Evolutionary conservation across 2,329 filamentous ascomycete species (phyloP), one percentile per base, ranked within the genome.

Genomic region (Fusarium foetens): DNA sequence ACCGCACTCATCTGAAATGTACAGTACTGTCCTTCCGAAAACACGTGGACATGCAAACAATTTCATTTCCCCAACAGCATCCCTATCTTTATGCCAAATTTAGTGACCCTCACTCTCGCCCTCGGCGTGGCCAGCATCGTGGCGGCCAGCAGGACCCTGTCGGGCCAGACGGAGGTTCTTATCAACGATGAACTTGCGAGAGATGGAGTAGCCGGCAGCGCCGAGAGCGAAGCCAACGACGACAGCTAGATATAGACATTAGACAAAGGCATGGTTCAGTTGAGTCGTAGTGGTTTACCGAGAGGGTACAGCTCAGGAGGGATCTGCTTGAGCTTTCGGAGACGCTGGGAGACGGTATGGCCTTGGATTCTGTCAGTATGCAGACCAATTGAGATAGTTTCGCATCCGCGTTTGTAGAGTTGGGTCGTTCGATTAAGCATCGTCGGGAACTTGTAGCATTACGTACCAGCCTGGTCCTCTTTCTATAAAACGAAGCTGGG

Each of bases 321-420:
- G 81, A 98, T 92, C 85, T 91, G 91, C 89, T 93, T 95, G 80
- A 98, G 88, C 82, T 91, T 92, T 82, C 95, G 93, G 79, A 99
- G 88, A 82, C 95, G 94, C 88, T 98, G 96, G 76, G 95, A 97
- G 84, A 98, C 91, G 79, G 95, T 98, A 87, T 98, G 96, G 82
- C 94, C 96, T 99, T 74, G 64, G 49, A 70, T 76, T 54, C 74
- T 75, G 76, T 75, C 73, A 74, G 73, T 74, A 48, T 46, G 43
- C 45, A 54, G 53, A 41, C 65, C 64, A 58, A 75, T 75, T 75
- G 74, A 66, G 39, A 51, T 19, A 29, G 45, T 58, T 61, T 58
- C 58, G 45, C 68, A 43, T 58, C 57, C 42, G 42, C 49, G 51
- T 63, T 54, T 33, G 66, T 54, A 51, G 60, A 42, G 33, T 73